phyloP scores from a whole-genome alignment of 495 filamentous ascomycete genomes.

The Aspergillus taichungensis region DNA sequence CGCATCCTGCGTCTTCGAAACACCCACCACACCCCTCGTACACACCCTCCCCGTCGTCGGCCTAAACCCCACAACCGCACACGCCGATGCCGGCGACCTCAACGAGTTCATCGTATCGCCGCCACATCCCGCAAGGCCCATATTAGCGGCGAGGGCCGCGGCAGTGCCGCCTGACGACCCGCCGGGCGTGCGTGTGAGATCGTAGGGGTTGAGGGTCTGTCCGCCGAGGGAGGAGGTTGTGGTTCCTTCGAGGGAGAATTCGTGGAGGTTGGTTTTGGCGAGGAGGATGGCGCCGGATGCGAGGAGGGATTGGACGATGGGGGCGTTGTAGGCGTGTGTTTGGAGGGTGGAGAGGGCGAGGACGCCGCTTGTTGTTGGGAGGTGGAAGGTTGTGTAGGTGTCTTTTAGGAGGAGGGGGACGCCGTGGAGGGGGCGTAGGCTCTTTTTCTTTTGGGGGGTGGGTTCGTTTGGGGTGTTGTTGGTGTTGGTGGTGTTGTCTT shows the following conservation, averaged over 20 bases:
- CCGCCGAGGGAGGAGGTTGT: conserved; percentile 52
- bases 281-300: conserved; percentile 55
- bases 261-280: conserved; percentile 58
- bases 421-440: conserved; percentile 12
- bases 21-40: conserved; percentile 45
- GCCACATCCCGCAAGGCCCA: conserved; percentile 49
- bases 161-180: conserved; percentile 57
- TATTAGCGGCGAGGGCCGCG: conserved; percentile 49
- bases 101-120: conserved; percentile 59
- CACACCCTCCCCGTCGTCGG: conserved; percentile 51
- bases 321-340: conserved; percentile 39
- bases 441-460: too few relatives aligned
- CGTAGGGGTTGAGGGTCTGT: conserved; percentile 56
- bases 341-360: conserved; percentile 35
- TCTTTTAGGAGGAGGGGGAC: conserved; percentile 57
- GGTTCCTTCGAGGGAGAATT: conserved; percentile 54
- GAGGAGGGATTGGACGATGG: conserved; percentile 36
- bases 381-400: conserved; percentile 45
- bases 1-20: conserved; percentile 53
- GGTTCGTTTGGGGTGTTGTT: conserved; percentile 40
- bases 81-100: conserved; percentile 53
- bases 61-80: conserved; percentile 50
- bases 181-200: conserved; percentile 50
- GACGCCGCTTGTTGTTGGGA: conserved; percentile 48
- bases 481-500: conserved; percentile 43